Evolutionary conservation across 2,329 filamentous ascomycete species (phyloP).

Genomic region (Penicillium fuscoglaucum): DNA sequence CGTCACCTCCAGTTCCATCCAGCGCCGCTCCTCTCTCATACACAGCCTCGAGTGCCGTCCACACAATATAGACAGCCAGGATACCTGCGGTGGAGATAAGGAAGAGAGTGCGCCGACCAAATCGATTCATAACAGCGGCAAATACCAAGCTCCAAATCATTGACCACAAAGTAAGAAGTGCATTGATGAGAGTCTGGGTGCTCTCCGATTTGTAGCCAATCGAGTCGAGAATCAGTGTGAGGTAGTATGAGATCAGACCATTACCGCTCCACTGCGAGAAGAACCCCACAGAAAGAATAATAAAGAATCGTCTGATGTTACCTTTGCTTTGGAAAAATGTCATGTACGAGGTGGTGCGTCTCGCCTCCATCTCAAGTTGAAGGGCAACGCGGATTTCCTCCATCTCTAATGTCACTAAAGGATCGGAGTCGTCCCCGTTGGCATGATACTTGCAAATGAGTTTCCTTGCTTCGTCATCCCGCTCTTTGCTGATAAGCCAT

Average conservation of each 20-base stretch:
- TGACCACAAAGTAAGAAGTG: conserved; percentile 57
- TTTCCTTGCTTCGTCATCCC: conserved; percentile 59
- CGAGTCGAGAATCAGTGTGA: conserved; percentile 53
- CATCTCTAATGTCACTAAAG: conserved; percentile 47
- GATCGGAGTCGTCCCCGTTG: conserved; percentile 58
- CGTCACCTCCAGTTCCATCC: conserved; percentile 3
- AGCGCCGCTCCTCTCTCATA: conserved; percentile 8
- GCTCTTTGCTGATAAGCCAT: conserved; percentile 23
- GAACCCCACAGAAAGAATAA: conserved; percentile 7
- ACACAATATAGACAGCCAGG: conserved; percentile 10
- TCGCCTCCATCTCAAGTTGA: conserved; percentile 26
- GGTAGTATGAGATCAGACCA: conserved; percentile 54
- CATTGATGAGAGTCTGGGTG: conserved; percentile 55
- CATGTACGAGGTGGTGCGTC: conserved; percentile 5
- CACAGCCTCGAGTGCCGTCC: conserved; percentile 6
- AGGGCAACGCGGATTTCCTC: conserved; percentile 37
- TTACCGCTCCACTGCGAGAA: conserved; percentile 31
- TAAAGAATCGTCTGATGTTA: background rate
- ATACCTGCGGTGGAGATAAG: conserved; percentile 33
- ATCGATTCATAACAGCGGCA: conserved; percentile 54
- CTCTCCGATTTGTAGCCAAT: conserved; percentile 51
- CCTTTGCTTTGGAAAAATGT: conserved; percentile 5
- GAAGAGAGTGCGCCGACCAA: conserved; percentile 43
- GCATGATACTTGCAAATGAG: conserved; percentile 65
- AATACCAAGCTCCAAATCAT: conserved; percentile 57